Evolutionary conservation across 2,329 filamentous ascomycete species (phyloP), one percentile per base, ranked within the genome.

Genomic region (Fusarium hainanense): DNA sequence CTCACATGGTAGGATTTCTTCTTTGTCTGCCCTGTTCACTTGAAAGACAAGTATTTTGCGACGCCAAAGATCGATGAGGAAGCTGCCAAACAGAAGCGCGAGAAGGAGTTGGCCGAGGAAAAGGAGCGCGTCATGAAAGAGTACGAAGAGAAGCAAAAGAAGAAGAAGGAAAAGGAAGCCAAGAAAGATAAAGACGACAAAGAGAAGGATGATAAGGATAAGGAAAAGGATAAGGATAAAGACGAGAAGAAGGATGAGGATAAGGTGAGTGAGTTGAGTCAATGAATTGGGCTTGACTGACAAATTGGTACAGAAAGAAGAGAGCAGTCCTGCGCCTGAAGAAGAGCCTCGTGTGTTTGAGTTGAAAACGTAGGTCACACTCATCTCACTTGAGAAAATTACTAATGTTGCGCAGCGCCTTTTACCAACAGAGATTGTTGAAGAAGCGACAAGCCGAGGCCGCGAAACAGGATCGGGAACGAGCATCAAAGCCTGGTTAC

Each of bases 391-490:
- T 21, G n/a, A n/a, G n/a, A n/a, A n/a, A n/a, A n/a, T 48, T 12
- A 27, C 37, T 69, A 12, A 70, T 48, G 25, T 21, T 14, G 5
- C 3, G 2, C 32, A 96, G 93, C 74, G 87, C 89, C 27, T 97
- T 99, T 80, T 97, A 93, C 77, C 91, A 95, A 73, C 93, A 94
- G 82, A 89, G 96, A 18, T 78, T 97, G 52, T 89, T 93, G 77
- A 92, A 91, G 77, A 90, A 94, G 76, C 75, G 81, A 14, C 79
- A 82, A 41, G 74, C 73, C 2, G 81, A 82, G 44, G 75, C 77
- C 6, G 92, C 93, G 13, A 97, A 90, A 79, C 86, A 92, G 54
- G 96, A 95, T 75, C 89, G 90, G 44, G 93, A 98, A 78, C 88
- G 93, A 46, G 79, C 97, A 64, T 90, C 88, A 68, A 91, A 94